phyloP scores from a whole-genome alignment of 177 flowering plant genomes.

The Vitis hybrid region DNA sequence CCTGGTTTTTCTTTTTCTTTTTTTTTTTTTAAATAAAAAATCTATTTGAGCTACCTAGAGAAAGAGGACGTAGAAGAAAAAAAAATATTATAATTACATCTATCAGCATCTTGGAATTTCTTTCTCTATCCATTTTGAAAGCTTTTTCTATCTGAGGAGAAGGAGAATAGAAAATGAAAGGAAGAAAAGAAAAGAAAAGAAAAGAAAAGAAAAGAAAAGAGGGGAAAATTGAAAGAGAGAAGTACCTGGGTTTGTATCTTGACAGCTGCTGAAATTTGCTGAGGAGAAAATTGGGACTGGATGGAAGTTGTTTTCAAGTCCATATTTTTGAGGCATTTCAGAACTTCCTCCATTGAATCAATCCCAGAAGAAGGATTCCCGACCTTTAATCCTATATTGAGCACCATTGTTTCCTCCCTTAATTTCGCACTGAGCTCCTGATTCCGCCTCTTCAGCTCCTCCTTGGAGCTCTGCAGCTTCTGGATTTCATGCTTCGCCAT shows the following conservation, averaged over 20 bases:
- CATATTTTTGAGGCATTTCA: conserved; percentile 32
- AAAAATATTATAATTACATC: not conserved
- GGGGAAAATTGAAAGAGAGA: conserved; percentile 3
- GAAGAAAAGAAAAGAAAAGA: no score
- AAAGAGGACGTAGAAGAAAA: not conserved
- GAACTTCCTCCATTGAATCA: conserved; percentile 37
- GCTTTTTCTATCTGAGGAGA: not conserved
- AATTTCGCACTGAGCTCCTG: conserved; percentile 20
- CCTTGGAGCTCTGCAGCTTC: conserved; percentile 23
- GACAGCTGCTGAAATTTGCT: conserved; percentile 25
- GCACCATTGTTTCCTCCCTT: not conserved
- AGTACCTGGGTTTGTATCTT: conserved; percentile 30
- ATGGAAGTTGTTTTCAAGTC: conserved; percentile 22
- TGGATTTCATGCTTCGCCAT: conserved; percentile 22
- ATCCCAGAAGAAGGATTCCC: conserved; percentile 29
- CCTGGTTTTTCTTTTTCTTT: no score
- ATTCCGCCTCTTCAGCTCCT: conserved; percentile 28
- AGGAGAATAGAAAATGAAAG: not conserved
- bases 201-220: not conserved
- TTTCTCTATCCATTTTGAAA: not conserved
- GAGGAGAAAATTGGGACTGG: conserved; percentile 20
- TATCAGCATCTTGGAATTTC: not conserved
- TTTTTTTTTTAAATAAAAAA: no score
- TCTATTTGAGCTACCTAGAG: no score
- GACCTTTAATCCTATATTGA: conserved; percentile 22